Base-by-base conservation (phyloP, 2,329 filamentous ascomycete genomes). In the Colletotrichum gigasporum region DNA sequence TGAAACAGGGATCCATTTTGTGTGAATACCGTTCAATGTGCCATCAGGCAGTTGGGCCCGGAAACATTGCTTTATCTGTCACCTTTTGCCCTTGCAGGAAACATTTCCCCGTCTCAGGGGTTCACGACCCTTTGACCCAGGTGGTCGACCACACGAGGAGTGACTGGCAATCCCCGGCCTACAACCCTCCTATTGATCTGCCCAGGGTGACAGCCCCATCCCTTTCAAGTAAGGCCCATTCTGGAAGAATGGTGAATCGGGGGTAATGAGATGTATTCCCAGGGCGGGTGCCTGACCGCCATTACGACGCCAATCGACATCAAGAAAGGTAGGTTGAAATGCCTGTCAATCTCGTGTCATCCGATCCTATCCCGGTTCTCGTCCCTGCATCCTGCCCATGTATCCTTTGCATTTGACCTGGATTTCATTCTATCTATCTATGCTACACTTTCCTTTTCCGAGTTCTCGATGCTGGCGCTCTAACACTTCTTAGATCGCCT, bases 51-150 rank as follows among this genome's bases (percentile, higher is more conserved):
- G 37, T 14, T 12, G 14, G 37, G 12, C n/a, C 35, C n/a, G 51
- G 16, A 10, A 26, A 44, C 51, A 54, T 42, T n/a, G 39, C 51
- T 32, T 42, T 10, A 34, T 20, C 26, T 34, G 51, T 32, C 37
- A 44, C 37, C 24, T 44, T 14, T 4, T 24, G 51, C 37, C 37
- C 51, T 32, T 18, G 37, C 24, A 32, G 51, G 37, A 54, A 54
- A 54, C 51, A 41, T 42, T 8, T 44, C 3, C 16, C 26, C 18
- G 51, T 54, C 51, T 54, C 37, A 54, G 42, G 26, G 51, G 51
- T 26, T 54, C 37, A 11, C 18, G 42, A 54, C 37, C 51, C 37
- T 32, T 34, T 24, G 10, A 54, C 1, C 37, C 37, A 44, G 16
- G 24, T 18, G 26, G 35, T 22, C 32, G 51, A 32, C n/a, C 37